Base-by-base conservation (phyloP, 2,329 filamentous ascomycete genomes). In the Apiospora kogelbergensis region DNA sequence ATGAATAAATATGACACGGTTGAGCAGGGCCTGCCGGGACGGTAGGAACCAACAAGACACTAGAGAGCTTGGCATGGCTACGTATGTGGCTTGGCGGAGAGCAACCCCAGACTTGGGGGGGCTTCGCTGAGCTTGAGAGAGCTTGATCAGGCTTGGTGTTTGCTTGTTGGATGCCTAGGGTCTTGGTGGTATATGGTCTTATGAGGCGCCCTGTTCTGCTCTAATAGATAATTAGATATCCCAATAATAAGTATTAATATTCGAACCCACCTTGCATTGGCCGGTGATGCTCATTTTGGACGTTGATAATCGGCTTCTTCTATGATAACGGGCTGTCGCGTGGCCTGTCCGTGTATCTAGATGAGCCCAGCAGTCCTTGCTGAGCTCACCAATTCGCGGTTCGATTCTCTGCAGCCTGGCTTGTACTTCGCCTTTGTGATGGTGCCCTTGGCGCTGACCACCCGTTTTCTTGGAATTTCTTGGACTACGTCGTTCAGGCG, bases 151-250 rank as follows among this genome's bases (percentile, higher is more conserved):
- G 53, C 53, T 60, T 60, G 53, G 53, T 60, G 3, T 5, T 60
- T 60, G 53, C 53, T 60, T 60, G 53, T 37, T 60, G 53, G 30
- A 6, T 9, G 37, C 10, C 9, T 37, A 5, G 17, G 9, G 20
- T 37, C 53, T 33, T 60, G 53, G 53, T 37, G 30, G 53, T 37
- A 13, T 4, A 60, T 60, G 53, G 53, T 60, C 26, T 60, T 60
- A 60, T 33, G 4, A 60, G 53, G 30, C 53, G n/a, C 17, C 48
- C 48, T 53, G 48, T 15, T 53, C 48, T 33, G 30, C 48, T 20
- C 24, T 60, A 60, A 33, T 60, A 60, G 26, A 60, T 60, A 37
- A 60, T 60, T 60, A 57, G 48, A 60, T 60, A 60, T 60, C 53
- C 48, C 13, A 33, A 37, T 13, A 60, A 37, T 17, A 60, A 60